phyloP scores from a whole-genome alignment of 495 filamentous ascomycete genomes.

The Podospora didyma region DNA sequence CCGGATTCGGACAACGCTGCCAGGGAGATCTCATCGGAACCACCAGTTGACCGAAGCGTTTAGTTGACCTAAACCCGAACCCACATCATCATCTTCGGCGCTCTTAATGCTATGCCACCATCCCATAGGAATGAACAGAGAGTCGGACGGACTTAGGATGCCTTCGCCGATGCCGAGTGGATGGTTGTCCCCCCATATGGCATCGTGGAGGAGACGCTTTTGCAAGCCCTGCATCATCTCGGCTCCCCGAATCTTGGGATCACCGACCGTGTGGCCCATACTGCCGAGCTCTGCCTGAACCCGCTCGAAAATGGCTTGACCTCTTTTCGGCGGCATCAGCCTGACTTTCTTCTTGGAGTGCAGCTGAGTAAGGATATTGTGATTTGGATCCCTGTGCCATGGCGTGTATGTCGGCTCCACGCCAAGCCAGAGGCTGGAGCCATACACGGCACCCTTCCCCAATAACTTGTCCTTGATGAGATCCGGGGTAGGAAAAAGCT shows the following conservation, averaged over 20 bases:
- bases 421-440: constrained; percentile 84
- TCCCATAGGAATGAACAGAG: constrained; percentile 80
- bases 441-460: constrained; percentile 75
- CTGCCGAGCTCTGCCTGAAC: constrained; percentile 49
- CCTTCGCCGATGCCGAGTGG: constrained; percentile 41
- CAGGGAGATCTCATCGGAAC: constrained; percentile 51
- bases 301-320: constrained; percentile 48
- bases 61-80: too few species aligned
- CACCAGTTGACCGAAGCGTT: constrained; percentile 81
- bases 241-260: constrained; percentile 63
- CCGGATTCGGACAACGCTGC: too few species aligned
- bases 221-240: constrained; percentile 90
- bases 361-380: constrained; percentile 87
- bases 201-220: constrained; percentile 57
- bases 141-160: constrained; percentile 61
- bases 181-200: constrained; percentile 59
- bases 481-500: constrained; percentile 65
- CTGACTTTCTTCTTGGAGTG: constrained; percentile 68
- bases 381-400: constrained; percentile 88
- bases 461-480: constrained; percentile 55
- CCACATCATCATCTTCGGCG: constrained; percentile 23
- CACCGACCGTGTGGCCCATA: constrained; percentile 20
- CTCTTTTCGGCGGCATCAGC: constrained; percentile 59
- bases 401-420: constrained; percentile 82
- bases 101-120: constrained; percentile 97